Evolutionary conservation across 257 asterid species (phyloP).

Genomic region (Przewalskia tangutica): DNA sequence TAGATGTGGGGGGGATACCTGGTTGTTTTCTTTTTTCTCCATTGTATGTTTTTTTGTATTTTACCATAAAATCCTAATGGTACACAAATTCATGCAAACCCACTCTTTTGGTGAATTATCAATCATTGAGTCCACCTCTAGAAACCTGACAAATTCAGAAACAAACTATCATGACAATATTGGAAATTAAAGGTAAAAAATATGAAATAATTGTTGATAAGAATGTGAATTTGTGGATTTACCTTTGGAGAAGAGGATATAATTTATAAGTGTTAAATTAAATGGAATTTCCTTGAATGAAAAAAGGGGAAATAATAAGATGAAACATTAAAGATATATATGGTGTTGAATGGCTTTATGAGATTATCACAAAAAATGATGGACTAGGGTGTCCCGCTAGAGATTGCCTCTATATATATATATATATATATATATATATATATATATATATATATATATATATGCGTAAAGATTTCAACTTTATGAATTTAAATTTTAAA

Average conservation of each 20-base stretch:
- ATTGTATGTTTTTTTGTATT: constrained; percentile 17
- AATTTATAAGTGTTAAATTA: not conserved
- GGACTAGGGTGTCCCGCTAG: constrained; percentile 10
- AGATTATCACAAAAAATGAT: constrained; percentile 4
- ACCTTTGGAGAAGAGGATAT: not conserved
- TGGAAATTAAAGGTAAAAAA: not conserved
- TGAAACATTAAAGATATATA: not conserved
- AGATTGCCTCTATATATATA: no score
- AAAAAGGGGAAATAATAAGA: not conserved
- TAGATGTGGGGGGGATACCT: constrained; percentile 23
- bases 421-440: no score
- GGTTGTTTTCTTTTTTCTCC: constrained; percentile 58
- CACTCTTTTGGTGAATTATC: constrained; percentile 3
- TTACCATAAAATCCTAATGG: constrained; percentile 15
- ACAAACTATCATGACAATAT: not conserved
- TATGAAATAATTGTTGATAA: not conserved
- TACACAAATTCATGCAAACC: constrained; percentile 20
- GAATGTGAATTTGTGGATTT: not conserved
- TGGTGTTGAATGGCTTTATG: constrained; percentile 9
- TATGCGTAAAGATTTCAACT: no score
- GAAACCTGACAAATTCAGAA: constrained; percentile 11
- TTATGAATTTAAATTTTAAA: no score
- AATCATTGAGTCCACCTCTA: constrained; percentile 43
- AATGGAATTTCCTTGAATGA: not conserved
- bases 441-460: no score